Evolutionary conservation across 2,329 filamentous ascomycete genomes (phyloP), one percentile per base, ranked within the genome.

Genomic region (Lojkania enalia): DNA sequence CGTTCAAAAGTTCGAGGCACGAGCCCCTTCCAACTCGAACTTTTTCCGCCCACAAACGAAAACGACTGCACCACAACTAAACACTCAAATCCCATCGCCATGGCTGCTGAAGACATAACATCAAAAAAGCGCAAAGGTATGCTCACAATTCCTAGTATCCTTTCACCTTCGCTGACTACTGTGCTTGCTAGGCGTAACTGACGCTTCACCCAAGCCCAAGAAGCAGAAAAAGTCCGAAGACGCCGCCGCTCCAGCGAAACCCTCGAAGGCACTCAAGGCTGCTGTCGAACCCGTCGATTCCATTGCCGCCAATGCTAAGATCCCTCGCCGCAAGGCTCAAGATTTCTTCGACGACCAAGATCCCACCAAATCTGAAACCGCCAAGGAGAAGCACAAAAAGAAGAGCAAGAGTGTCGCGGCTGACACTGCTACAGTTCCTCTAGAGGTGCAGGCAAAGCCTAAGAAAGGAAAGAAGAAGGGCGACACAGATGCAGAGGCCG

Each of bases 81-180:
- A 7, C 30, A 16, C 30, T 11, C 37, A 51, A 37, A 43, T 27
- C 29, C 40, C 40, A 15, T 46, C 44, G 66, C 61, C 69, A 82
- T 82, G 79, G 77, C 77, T 42, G 73, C 74, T 52, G 77, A 78
- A 58, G 63, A 66, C 23, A 70, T 71, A 53, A 79, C 78, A 56
- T 70, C 70, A 30, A 82, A 77, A 63, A 82, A 82, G 75, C 75
- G 77, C 67, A 80, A 79, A 61, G 74, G 77, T 77, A 65, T 30
- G 61, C 27, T 1, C 7, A 36, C n/a, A 37, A 4, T 11, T 21
- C 23, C 13, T 20, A 19, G 48, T 39, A 44, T 42, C 55, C 11
- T 18, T 20, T 13, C 20, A 37, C 20, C 21, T 37, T 6, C 16
- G 27, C 51, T 52, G 3, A 11, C 30, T 42, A 11, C 18, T n/a